Evolutionary conservation across 1,139 yeast genomes (phyloP).

Genomic region (Hyphopichia khmerensis): DNA sequence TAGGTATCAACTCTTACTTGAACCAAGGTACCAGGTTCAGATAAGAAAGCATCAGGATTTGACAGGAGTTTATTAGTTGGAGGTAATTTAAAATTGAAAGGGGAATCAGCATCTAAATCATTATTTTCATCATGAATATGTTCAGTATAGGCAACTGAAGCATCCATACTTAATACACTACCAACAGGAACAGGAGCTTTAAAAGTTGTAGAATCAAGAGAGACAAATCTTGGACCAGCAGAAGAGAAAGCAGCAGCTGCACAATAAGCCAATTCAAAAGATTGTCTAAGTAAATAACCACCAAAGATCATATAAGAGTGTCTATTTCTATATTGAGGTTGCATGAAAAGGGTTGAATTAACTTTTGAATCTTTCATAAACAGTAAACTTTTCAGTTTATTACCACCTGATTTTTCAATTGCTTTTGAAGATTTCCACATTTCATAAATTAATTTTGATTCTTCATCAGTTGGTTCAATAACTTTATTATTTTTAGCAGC

Average conservation of each 20-base stretch:
- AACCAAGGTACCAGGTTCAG: conserved; percentile 80
- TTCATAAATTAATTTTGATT: conserved; percentile 70
- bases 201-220: conserved; percentile 87
- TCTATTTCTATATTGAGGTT: conserved; percentile 92
- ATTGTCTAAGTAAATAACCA: conserved; percentile 86
- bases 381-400: conserved; percentile 46
- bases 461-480: conserved; percentile 70
- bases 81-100: conserved; percentile 52
- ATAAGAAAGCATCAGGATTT: conserved; percentile 59
- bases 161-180: conserved; percentile 76
- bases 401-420: conserved; percentile 25
- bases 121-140: conserved; percentile 51
- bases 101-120: conserved; percentile 33
- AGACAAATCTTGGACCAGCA: conserved; percentile 82
- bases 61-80: conserved; percentile 54
- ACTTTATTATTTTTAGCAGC: conserved; percentile 64
- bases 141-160: conserved; percentile 82
- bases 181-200: conserved; percentile 96
- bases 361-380: conserved; percentile 73
- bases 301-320: conserved; percentile 95
- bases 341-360: conserved; percentile 82
- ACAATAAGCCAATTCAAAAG: conserved; percentile 90
- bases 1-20: conserved; percentile 87
- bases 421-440: conserved; percentile 67
- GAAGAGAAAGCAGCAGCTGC: conserved; percentile 86